Base-by-base conservation (phyloP, 1,139 yeast species). In the Protomyces macrosporus region DNA sequence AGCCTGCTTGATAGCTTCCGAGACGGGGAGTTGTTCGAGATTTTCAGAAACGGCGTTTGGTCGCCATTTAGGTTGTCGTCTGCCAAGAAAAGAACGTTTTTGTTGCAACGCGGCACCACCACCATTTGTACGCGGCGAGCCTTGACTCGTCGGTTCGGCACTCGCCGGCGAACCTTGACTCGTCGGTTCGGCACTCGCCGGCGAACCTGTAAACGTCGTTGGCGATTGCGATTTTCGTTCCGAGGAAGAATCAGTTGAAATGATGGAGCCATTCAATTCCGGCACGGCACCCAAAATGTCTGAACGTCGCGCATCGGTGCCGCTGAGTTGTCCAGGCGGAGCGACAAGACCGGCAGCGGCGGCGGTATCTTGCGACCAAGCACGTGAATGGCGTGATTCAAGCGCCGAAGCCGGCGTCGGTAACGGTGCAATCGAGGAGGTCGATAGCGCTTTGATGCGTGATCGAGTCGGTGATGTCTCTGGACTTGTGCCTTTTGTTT, bases 11-110 rank as follows among this genome's bases (percentile, higher is more conserved):
- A 87, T 83, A 0, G 98, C 88, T 55, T 89, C 90, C 67, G 82
- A 84, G 0, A 97, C 96, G 0, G 87, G 81, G 33, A 89, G 81
- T 30, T 77, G 80, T 70, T 91, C 81, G 56, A 93, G 88, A 12
- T 98, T 98, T 76, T 93, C 98, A 71, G 86, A 85, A 75, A 93
- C 93, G 0, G 98, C 98, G 0, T 96, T 65, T 10, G 65, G 65
- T 12, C 55, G 34, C 48, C 60, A 53, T 53, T 65, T 64, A 9
- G 57, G 64, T 14, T 53, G 53, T 9, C 65, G 32, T 6, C 62
- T 56, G 5, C 62, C 56, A 3, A 58, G 45, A 4, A 52, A 10
- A n/a, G 62, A 52, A 10, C 42, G 32, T 32, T 58, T 58, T 34
- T 55, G 45, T 4, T 36, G 32, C 42, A 52, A n/a, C 30, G 42